Evolutionary conservation across 2,329 filamentous ascomycete genomes (phyloP), one percentile per base, ranked within the genome.

Genomic region (Cladosporium colombiae): DNA sequence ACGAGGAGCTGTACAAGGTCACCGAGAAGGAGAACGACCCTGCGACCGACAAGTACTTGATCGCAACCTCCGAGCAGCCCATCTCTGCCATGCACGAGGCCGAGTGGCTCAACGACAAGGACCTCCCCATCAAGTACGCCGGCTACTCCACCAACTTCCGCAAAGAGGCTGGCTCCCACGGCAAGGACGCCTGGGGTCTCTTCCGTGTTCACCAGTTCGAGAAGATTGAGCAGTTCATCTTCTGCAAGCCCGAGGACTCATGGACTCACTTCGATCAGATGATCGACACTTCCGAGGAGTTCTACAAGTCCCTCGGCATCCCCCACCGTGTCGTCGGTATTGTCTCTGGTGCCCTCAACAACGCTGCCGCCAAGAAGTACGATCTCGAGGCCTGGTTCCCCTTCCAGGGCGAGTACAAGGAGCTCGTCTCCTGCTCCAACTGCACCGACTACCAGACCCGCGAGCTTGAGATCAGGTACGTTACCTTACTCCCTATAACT

Each of bases 151-250:
- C 94, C 33, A 97, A 93, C 80, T 99, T 97, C 84, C 87, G 95
- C 72, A 93, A 96, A 81, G 95, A 99, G 78, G 95, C 95, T 49
- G 95, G 95, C 63, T 89, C 91, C 23, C 94, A 95, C 76, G 90
- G 93, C 33, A 91, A 92, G 77, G 93, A 99, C 78, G 94, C 94
- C 1, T 99, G 95, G 95, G 95, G 95, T 65, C 92, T 98, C 68
- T 99, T 97, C 86, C 90, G 95, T 70, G 93, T 98, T 31, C 95
- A 99, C 78, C 94, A 99, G 78, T 99, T 98, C 75, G 94, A 98
- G 79, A 97, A 96, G 86, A 86, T 92, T 62, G 90, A 93, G 75
- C 91, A 93, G 81, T 94, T 92, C 75, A 81, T 92, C 67, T 84
- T 91, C 72, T 90, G 90, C 69, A 91, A 96, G 73, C 93, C 92